Conservation (phyloP, 805 yeast genomes). For the Millerozyma acaciae region DNA sequence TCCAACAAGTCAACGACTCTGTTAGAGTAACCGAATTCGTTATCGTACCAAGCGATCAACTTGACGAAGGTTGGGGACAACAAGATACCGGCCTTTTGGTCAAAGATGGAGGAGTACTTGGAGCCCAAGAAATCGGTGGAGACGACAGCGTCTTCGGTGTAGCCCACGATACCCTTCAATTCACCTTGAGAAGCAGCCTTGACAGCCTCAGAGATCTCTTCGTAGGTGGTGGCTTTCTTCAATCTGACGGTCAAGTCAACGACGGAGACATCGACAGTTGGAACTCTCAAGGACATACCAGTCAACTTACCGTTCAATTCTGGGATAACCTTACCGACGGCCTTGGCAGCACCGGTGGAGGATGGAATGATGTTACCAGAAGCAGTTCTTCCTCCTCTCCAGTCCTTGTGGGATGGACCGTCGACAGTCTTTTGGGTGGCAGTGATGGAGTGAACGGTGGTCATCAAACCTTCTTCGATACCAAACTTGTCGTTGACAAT, state of each 20-base stretch:
- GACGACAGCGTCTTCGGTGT: conserved; percentile 91
- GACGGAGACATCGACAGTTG: conserved; percentile 90
- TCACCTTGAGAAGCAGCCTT: conserved; percentile 74
- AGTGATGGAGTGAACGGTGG: conserved; percentile 93
- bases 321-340: conserved; percentile 94
- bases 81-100: conserved; percentile 86
- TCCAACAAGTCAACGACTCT: conserved; percentile 90
- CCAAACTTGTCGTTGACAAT: conserved; percentile 82
- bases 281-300: conserved; percentile 92
- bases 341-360: conserved; percentile 97
- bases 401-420: conserved; percentile 96
- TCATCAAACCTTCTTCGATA: conserved; percentile 89
- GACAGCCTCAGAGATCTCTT: conserved; percentile 72
- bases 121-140: conserved; percentile 86
- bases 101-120: conserved; percentile 82
- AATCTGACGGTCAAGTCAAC: conserved; percentile 88
- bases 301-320: conserved; percentile 88
- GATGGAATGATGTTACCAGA: conserved; percentile 94
- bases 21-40: conserved; percentile 94
- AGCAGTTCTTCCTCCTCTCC: conserved; percentile 98
- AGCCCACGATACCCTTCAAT: conserved; percentile 79
- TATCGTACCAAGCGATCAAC: conserved; percentile 92
- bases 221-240: conserved; percentile 73
- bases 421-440: conserved; percentile 96
- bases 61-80: conserved; percentile 86